phyloP scores from a whole-genome alignment of 148 eudicot species.

The Simmondsia chinensis region DNA sequence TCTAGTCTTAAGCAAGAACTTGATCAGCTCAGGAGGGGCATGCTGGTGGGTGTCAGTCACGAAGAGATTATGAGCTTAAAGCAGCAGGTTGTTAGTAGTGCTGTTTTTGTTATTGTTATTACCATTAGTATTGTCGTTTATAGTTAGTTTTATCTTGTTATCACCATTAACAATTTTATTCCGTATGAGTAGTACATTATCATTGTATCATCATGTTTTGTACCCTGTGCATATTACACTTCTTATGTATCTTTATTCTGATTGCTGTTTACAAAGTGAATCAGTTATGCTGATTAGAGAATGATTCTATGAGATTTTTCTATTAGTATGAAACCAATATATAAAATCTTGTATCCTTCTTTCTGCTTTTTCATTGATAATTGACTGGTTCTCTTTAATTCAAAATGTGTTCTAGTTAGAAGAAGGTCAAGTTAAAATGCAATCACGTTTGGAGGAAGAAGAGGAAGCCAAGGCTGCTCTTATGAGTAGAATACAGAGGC shows the following conservation, averaged over 20 bases:
- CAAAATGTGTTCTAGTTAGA: constrained; percentile 38
- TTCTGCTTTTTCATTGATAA: neutral
- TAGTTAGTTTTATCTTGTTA: too few relatives aligned
- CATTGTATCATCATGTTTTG: too few relatives aligned
- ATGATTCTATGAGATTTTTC: too few relatives aligned
- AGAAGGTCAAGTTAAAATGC: constrained; percentile 58
- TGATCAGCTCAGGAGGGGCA: constrained; percentile 39
- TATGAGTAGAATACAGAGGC: constrained; percentile 74
- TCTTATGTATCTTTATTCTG: too few relatives aligned
- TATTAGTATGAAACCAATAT: too few relatives aligned
- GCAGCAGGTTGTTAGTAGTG: constrained; percentile 44
- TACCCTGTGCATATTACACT: too few relatives aligned
- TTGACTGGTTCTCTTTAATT: neutral
- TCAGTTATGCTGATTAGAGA: too few relatives aligned
- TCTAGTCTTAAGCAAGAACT: constrained; percentile 41
- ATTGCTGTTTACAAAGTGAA: too few relatives aligned
- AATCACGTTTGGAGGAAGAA: constrained; percentile 66
- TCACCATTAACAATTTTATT: too few relatives aligned
- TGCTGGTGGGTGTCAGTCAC: constrained; percentile 41
- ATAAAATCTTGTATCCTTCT: neutral
- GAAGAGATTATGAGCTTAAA: constrained; percentile 41
- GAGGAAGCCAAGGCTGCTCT: constrained; percentile 81
- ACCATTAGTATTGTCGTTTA: too few relatives aligned
- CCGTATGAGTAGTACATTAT: too few relatives aligned
- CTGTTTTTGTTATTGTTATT: too few relatives aligned